These are phyloP conservation scores for Eruca vesicaria DNA, from an alignment of 441 rosid genomes.

Conservation along the genomic window DNA sequence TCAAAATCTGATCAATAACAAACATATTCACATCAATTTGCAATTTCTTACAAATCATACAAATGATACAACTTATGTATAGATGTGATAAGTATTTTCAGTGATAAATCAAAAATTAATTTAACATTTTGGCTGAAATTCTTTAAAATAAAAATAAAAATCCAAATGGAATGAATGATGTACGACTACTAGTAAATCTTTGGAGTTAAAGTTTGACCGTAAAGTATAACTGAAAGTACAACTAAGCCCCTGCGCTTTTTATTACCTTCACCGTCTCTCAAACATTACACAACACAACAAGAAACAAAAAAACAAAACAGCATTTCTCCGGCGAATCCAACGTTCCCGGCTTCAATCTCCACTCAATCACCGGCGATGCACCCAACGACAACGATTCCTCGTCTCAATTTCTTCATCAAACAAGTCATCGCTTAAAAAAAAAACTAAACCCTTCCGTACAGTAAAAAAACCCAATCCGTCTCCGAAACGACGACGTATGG, in stretches of 20 bases:
- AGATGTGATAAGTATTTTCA: background rate
- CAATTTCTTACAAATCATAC: background rate
- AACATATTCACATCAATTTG: background rate
- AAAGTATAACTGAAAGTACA: constrained; percentile 6
- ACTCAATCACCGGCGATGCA: background rate
- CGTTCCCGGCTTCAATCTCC: background rate
- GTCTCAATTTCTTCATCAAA: background rate
- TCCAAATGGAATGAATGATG: constrained; percentile 1
- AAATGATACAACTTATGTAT: background rate
- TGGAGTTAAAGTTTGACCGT: constrained; percentile 19
- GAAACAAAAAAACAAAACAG: background rate
- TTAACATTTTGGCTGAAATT: background rate
- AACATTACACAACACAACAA: background rate
- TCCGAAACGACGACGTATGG: constrained; percentile 27
- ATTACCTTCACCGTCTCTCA: background rate
- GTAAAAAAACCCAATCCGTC: constrained; percentile 10
- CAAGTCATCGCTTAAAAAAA: background rate
- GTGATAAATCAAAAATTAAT: background rate
- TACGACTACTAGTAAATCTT: background rate
- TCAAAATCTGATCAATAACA: background rate
- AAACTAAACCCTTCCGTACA: background rate
- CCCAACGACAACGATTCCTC: background rate
- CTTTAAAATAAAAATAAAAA: background rate
- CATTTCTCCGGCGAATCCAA: constrained; percentile 27
- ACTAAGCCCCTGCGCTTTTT: background rate